Percentiles rank a stretch among this genome's conserved stretches.
Evolutionary conservation across 169 alveolate genomes (phyloP).

Genomic region (Eimeria praecox): DNA sequence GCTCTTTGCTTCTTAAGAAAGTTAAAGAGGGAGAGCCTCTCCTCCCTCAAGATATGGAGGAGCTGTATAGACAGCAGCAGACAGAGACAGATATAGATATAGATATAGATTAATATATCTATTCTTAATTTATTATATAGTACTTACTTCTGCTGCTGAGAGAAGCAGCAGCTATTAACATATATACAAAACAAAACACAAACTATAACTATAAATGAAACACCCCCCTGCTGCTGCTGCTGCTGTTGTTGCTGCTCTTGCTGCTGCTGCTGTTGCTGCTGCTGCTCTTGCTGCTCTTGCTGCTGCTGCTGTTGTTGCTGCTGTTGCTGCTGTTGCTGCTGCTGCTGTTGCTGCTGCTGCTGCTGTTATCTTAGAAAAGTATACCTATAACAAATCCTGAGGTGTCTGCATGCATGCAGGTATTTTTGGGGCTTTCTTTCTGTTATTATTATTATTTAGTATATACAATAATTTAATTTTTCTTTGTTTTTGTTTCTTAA

Average conservation of each 20-base stretch:
- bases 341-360: no score
- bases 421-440: neutral
- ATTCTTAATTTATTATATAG: neutral
- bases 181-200: neutral
- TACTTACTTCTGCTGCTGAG: neutral
- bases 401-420: neutral
- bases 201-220: no score
- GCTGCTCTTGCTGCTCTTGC: no score
- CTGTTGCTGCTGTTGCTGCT: no score
- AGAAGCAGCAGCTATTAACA: neutral
- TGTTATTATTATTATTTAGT: neutral
- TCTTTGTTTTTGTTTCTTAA: neutral
- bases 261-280: neutral
- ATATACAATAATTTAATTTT: no score
- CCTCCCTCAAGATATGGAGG: constrained; percentile 8
- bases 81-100: no score
- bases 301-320: no score
- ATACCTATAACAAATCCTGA: neutral
- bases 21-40: neutral
- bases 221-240: no score
- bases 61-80: neutral
- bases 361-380: no score
- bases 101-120: neutral
- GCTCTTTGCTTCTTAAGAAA: neutral
- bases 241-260: neutral